Conservation (phyloP, 805 yeast species). For the Debaryomyces hansenii region DNA sequence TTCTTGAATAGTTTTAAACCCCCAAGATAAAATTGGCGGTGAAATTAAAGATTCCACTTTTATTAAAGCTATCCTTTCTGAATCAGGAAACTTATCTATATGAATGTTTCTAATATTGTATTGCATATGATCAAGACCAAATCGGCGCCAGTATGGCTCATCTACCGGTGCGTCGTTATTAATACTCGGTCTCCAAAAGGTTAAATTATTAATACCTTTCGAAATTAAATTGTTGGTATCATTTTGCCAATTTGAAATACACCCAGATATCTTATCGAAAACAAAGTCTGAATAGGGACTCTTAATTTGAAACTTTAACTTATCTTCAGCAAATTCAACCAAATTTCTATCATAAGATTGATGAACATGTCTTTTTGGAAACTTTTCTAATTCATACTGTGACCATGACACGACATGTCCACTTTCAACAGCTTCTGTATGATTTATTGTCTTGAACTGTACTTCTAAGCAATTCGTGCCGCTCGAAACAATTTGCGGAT, state of each 20-base stretch:
- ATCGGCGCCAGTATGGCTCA: slow-evolving; percentile 24
- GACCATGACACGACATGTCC: slow-evolving; percentile 26
- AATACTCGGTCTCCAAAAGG: slow-evolving; percentile 31
- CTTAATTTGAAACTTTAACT: background rate
- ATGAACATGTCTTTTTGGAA: background rate
- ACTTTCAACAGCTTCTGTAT: slow-evolving; percentile 3
- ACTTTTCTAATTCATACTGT: slow-evolving; percentile 11
- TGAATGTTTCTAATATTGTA: slow-evolving; percentile 4
- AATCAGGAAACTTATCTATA: background rate
- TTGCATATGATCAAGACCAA: slow-evolving; percentile 20
- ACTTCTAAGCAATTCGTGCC: slow-evolving; percentile 5
- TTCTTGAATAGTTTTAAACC: slow-evolving; percentile 12
- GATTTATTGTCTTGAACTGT: slow-evolving; percentile 7
- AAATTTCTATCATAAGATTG: background rate
- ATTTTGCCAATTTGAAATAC: slow-evolving; percentile 7
- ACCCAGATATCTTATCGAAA: slow-evolving; percentile 12
- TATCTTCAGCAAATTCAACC: background rate
- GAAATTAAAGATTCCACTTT: slow-evolving; percentile 15
- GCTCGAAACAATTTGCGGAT: background rate
- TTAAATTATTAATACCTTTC: slow-evolving; percentile 7
- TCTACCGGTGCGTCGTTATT: slow-evolving; percentile 23
- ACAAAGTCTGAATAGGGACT: background rate
- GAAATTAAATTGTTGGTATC: slow-evolving; percentile 2
- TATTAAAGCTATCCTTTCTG: slow-evolving; percentile 5
- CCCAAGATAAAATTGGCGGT: slow-evolving; percentile 26